These are phyloP conservation scores for Lactarius pseudohatsudake DNA, from an alignment of 768 basidiomycete genomes.

Conservation along the genomic window DNA sequence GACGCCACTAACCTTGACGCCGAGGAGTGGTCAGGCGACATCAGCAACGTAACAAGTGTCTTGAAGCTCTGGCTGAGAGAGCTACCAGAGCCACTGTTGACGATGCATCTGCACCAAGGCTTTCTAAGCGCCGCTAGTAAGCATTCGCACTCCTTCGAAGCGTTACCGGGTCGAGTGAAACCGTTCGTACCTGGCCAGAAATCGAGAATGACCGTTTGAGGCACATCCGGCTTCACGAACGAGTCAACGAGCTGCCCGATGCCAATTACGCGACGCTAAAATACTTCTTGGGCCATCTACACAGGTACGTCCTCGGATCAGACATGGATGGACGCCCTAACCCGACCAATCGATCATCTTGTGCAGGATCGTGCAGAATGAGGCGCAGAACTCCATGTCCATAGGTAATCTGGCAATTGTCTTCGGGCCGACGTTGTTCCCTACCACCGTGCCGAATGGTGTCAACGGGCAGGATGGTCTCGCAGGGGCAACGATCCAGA, in stretches of 20 bases:
- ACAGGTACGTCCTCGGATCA: conserved; percentile 56
- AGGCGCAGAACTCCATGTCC: conserved; percentile 86
- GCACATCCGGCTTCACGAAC: conserved; percentile 94
- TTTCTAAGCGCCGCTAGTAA: conserved; percentile 95
- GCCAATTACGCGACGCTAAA: conserved; percentile 98
- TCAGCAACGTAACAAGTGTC: conserved; percentile 93
- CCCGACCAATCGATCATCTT: not conserved
- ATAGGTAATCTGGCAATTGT: conserved; percentile 93
- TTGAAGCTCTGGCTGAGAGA: conserved; percentile 97
- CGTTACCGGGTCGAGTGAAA: not conserved
- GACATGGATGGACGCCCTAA: not conserved
- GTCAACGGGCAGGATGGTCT: conserved; percentile 48
- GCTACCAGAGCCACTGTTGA: conserved; percentile 90
- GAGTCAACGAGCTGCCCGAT: conserved; percentile 97
- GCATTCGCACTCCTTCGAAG: conserved; percentile 35
- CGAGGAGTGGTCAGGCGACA: conserved; percentile 90
- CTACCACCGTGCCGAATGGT: conserved; percentile 52
- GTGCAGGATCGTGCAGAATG: conserved; percentile 70
- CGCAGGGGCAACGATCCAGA: conserved; percentile 71
- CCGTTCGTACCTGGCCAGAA: conserved; percentile 43
- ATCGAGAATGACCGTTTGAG: conserved; percentile 93
- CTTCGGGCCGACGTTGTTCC: conserved; percentile 96
- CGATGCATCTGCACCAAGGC: conserved; percentile 77
- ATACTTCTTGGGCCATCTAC: conserved; percentile 90
- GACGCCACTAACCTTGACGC: conserved; percentile 84